Evolutionary conservation across 306 rosid species (phyloP).

Genomic region (Lathyrus aphaca): DNA sequence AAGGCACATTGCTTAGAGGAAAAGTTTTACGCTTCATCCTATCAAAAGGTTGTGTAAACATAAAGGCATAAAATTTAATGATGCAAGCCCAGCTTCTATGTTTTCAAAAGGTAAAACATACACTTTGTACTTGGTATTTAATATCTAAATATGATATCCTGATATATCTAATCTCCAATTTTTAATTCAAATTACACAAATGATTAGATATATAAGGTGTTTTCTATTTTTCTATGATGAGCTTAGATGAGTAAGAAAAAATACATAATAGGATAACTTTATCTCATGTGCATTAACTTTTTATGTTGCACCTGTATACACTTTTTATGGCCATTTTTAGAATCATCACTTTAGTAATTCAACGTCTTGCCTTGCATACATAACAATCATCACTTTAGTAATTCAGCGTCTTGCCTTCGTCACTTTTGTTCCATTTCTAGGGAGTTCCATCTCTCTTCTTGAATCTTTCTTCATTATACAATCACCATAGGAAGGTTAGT

Average conservation of each 20-base stretch:
- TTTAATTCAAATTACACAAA: slow-evolving; percentile 27
- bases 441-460: slow-evolving; percentile 97
- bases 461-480: slow-evolving; percentile 87
- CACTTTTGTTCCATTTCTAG: slow-evolving; percentile 56
- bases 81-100: slow-evolving; percentile 45
- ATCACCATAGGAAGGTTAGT: slow-evolving; percentile 89
- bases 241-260: too few relatives aligned
- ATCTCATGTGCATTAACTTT: slow-evolving; percentile 2
- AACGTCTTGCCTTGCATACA: too few relatives aligned
- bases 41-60: slow-evolving; percentile 52
- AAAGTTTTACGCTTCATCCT: slow-evolving; percentile 50
- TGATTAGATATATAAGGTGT: slow-evolving; percentile 62
- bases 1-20: slow-evolving; percentile 44
- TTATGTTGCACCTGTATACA: not conserved
- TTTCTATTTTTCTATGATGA: too few relatives aligned
- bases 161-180: slow-evolving; percentile 16
- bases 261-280: slow-evolving; percentile 4
- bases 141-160: slow-evolving; percentile 28
- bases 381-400: too few relatives aligned
- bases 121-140: slow-evolving; percentile 33
- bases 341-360: too few relatives aligned
- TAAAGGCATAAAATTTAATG: slow-evolving; percentile 49
- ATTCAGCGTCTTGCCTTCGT: slow-evolving; percentile 30
- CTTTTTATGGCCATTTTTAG: too few relatives aligned
- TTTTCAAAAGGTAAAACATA: slow-evolving; percentile 51